Conservation (phyloP, 352 stramenopile species). For the Phytophthora syringae region DNA sequence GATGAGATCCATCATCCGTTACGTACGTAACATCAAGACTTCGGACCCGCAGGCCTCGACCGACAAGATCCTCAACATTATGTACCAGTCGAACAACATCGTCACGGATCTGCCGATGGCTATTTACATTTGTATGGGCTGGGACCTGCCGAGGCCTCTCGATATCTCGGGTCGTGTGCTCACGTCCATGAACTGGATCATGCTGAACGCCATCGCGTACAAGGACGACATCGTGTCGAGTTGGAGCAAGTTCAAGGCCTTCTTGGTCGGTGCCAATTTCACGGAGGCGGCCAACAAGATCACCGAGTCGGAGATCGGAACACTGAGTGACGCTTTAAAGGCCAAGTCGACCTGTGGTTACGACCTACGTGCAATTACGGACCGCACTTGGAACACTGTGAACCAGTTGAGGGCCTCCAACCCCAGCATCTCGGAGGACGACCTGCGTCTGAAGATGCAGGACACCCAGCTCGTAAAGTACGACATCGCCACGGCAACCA, state of each 20-base stretch:
- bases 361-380: slow-evolving; percentile 46
- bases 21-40: slow-evolving; percentile 36
- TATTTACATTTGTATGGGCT: slow-evolving; percentile 51
- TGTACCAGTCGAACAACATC: slow-evolving; percentile 66
- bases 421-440: slow-evolving; percentile 41
- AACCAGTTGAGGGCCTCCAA: slow-evolving; percentile 44
- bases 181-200: slow-evolving; percentile 42
- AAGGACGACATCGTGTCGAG: slow-evolving; percentile 41
- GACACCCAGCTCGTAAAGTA: slow-evolving; percentile 54
- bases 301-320: slow-evolving; percentile 37
- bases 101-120: slow-evolving; percentile 64
- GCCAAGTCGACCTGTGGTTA: slow-evolving; percentile 47
- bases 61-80: slow-evolving; percentile 55
- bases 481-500: slow-evolving; percentile 55
- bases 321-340: slow-evolving; percentile 44
- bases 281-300: slow-evolving; percentile 38
- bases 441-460: slow-evolving; percentile 50
- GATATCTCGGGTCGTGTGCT: slow-evolving; percentile 41
- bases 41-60: slow-evolving; percentile 48
- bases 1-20: slow-evolving; percentile 38
- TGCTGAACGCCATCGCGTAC: slow-evolving; percentile 49
- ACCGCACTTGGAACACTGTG: slow-evolving; percentile 51
- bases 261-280: slow-evolving; percentile 36
- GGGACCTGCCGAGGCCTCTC: slow-evolving; percentile 24
- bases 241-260: slow-evolving; percentile 40